These are phyloP conservation scores for Quillaja saponaria DNA, from an alignment of 306 rosid genomes.

Conservation along the genomic window DNA sequence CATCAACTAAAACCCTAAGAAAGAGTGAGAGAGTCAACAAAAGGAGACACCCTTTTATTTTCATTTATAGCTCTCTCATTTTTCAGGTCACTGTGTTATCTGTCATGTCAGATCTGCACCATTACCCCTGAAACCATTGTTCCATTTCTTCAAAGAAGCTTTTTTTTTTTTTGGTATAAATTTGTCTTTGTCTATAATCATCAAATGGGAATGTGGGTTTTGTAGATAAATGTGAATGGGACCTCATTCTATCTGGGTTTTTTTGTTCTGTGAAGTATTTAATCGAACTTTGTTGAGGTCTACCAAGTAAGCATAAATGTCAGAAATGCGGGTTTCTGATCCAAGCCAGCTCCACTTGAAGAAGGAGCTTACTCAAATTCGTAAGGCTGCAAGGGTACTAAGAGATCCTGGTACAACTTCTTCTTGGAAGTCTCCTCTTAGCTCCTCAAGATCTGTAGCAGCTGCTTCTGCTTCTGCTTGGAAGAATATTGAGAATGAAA, in stretches of 20 bases:
- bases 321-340: conserved; percentile 67
- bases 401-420: conserved; percentile 97
- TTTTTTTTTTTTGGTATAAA: background rate
- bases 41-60: conserved; percentile 25
- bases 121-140: conserved; percentile 13
- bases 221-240: conserved; percentile 24
- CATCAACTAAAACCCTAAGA: conserved; percentile 39
- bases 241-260: conserved; percentile 16
- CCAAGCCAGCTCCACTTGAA: conserved; percentile 78
- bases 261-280: conserved; percentile 11
- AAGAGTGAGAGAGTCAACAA: background rate
- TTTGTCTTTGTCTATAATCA: background rate
- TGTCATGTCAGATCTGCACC: conserved; percentile 37
- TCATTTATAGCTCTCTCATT: conserved; percentile 21
- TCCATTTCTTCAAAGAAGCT: background rate
- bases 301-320: conserved; percentile 33
- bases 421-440: conserved; percentile 82
- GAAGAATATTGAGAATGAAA: conserved; percentile 32
- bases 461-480: conserved; percentile 41
- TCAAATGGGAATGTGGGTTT: background rate
- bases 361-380: conserved; percentile 92
- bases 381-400: conserved; percentile 82
- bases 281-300: background rate
- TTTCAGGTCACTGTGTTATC: no score
- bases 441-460: conserved; percentile 66